phyloP scores from a whole-genome alignment of 2,329 filamentous ascomycete genomes.

The Coniochaeta prunicola region DNA sequence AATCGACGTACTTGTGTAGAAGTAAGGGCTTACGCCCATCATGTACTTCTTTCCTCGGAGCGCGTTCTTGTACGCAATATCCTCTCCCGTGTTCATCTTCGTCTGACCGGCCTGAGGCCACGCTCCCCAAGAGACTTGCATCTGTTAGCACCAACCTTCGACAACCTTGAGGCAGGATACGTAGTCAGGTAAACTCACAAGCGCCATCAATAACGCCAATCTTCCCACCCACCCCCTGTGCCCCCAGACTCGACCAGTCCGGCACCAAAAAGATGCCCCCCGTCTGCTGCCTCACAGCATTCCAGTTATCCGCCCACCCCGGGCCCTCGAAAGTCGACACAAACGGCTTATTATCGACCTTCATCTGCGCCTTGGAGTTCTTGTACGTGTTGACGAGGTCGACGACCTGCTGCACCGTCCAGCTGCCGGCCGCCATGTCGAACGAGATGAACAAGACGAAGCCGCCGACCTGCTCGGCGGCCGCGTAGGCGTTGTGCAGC shows the following conservation, averaged over 20 bases:
- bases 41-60: constrained; percentile 39
- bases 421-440: constrained; percentile 17
- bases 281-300: constrained; percentile 25
- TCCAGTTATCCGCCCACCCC: constrained; percentile 33
- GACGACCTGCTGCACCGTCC: constrained; percentile 14
- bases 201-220: constrained; percentile 16
- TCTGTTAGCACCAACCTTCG: not conserved
- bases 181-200: constrained; percentile 9
- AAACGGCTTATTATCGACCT: constrained; percentile 31
- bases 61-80: constrained; percentile 28
- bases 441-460: constrained; percentile 30
- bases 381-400: constrained; percentile 28
- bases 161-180: not conserved
- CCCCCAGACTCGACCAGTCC: constrained; percentile 37
- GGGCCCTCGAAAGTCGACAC: constrained; percentile 47
- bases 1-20: constrained; percentile 35
- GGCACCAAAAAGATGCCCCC: constrained; percentile 32
- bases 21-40: constrained; percentile 35
- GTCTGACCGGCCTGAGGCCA: constrained; percentile 35
- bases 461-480: constrained; percentile 17
- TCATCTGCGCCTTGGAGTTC: constrained; percentile 28
- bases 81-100: constrained; percentile 28
- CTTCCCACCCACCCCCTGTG: constrained; percentile 17
- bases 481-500: constrained; percentile 23
- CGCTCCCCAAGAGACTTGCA: constrained; percentile 37